Evolutionary conservation across 2,329 filamentous ascomycete genomes (phyloP).

Genomic region (Dactylellina sp.): DNA sequence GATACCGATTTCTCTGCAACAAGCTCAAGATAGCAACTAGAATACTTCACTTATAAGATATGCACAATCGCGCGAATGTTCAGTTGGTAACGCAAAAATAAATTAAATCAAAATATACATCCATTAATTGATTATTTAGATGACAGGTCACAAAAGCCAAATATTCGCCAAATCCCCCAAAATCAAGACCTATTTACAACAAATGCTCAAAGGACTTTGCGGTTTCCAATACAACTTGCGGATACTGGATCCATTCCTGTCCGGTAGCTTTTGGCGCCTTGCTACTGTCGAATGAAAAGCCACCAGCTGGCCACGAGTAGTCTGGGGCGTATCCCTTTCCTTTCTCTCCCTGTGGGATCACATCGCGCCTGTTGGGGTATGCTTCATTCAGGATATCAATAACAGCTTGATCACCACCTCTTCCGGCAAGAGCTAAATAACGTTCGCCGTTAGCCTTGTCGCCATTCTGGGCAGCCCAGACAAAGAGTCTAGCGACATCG

Average conservation of each 20-base stretch:
- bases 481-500: constrained; percentile 65
- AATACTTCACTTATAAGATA: too few relatives aligned
- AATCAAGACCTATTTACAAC: constrained; percentile 1
- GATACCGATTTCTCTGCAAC: too few relatives aligned
- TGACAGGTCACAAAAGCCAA: too few relatives aligned
- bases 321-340: constrained; percentile 64
- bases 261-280: constrained; percentile 61
- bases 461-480: constrained; percentile 63
- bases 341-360: constrained; percentile 63
- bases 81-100: too few relatives aligned
- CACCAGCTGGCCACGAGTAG: constrained; percentile 49
- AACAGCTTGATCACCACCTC: constrained; percentile 63
- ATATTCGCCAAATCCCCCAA: not conserved
- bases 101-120: too few relatives aligned
- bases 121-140: too few relatives aligned
- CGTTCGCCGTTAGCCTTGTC: constrained; percentile 64
- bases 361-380: constrained; percentile 62
- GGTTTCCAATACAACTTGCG: constrained; percentile 62
- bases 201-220: constrained; percentile 61
- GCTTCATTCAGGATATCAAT: constrained; percentile 65
- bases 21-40: too few relatives aligned
- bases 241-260: constrained; percentile 60
- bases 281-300: constrained; percentile 58
- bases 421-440: constrained; percentile 63
- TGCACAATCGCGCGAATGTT: too few relatives aligned